Evolutionary conservation across 2,329 filamentous ascomycete genomes (phyloP).

Genomic region (Whalleya microplaca): DNA sequence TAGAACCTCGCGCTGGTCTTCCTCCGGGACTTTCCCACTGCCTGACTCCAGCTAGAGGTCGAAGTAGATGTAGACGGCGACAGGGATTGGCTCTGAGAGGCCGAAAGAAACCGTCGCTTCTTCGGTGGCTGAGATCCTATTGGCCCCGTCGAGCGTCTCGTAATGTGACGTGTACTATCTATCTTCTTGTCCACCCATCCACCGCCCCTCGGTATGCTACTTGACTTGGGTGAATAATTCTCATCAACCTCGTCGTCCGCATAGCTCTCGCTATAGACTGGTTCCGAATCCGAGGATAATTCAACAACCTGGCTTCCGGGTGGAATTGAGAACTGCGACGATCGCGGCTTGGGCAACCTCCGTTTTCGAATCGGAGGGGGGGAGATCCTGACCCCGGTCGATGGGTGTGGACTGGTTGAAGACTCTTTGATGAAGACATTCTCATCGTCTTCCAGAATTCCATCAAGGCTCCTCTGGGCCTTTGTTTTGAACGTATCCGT

Average conservation of each 20-base stretch:
- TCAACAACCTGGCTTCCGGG: conserved; percentile 44
- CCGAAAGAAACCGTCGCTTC: conserved; percentile 8
- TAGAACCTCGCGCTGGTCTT: conserved; percentile 28
- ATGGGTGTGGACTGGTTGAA: conserved; percentile 3
- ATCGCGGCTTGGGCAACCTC: conserved; percentile 4
- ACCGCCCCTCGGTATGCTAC: conserved; percentile 20
- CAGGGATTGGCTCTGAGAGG: conserved; percentile 16
- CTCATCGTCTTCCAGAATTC: background rate
- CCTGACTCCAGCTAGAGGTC: background rate
- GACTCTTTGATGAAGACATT: conserved; percentile 6
- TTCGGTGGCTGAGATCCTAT: conserved; percentile 6
- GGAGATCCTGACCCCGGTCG: conserved; percentile 28
- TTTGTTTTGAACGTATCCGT: conserved; percentile 14
- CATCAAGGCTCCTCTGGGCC: conserved; percentile 4
- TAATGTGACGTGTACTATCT: background rate
- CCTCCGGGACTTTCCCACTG: conserved; percentile 17
- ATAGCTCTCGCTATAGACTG: conserved; percentile 40
- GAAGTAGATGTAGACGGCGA: conserved; percentile 3
- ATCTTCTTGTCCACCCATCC: conserved; percentile 33
- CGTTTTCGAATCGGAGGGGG: conserved; percentile 23
- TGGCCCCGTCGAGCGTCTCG: conserved; percentile 20
- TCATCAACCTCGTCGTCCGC: conserved; percentile 45
- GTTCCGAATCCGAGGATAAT: conserved; percentile 40
- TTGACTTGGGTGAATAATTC: conserved; percentile 35
- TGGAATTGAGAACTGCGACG: conserved; percentile 37